A percentile compares a stretch with the other conserved stretches of the same genome.
Conservation (phyloP, 768 basidiomycete species). For the Lentinula aciculospora region DNA sequence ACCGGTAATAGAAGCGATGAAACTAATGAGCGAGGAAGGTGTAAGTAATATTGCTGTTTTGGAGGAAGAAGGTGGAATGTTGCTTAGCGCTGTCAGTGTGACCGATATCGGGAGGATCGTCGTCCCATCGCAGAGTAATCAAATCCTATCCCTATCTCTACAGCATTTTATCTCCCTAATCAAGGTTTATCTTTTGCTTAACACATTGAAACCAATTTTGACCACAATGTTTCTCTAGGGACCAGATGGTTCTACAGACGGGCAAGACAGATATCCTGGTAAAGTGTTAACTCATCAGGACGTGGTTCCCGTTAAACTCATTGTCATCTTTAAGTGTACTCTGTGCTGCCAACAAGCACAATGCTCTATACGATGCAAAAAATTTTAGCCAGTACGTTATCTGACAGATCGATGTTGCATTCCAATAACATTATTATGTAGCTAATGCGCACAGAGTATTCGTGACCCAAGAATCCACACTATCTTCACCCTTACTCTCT, state of each 20-base stretch:
- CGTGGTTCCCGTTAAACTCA: not conserved
- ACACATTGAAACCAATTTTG: not conserved
- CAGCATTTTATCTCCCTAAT: slow-evolving; percentile 66
- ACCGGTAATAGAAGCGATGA: slow-evolving; percentile 76
- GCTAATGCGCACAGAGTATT: slow-evolving; percentile 80
- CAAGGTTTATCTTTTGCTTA: slow-evolving; percentile 40
- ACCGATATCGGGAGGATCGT: slow-evolving; percentile 82
- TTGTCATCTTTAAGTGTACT: slow-evolving; percentile 49
- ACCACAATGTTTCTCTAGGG: slow-evolving; percentile 30
- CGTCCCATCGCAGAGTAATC: slow-evolving; percentile 76
- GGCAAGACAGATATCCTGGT: slow-evolving; percentile 78
- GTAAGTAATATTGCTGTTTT: slow-evolving; percentile 79
- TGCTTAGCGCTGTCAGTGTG: slow-evolving; percentile 76
- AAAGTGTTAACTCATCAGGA: not conserved
- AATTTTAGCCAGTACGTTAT: slow-evolving; percentile 67
- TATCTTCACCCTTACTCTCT: slow-evolving; percentile 43
- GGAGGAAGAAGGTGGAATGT: slow-evolving; percentile 54
- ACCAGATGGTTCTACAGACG: slow-evolving; percentile 73
- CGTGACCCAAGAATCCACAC: slow-evolving; percentile 56
- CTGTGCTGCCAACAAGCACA: slow-evolving; percentile 58
- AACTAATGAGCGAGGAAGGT: slow-evolving; percentile 78
- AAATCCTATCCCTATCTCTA: slow-evolving; percentile 63
- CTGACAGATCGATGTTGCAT: not conserved
- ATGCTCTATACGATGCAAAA: slow-evolving; percentile 74
- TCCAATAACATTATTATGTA: slow-evolving; percentile 19